phyloP scores from a whole-genome alignment of 179 eudicot species.

The Beta macrorhiza region DNA sequence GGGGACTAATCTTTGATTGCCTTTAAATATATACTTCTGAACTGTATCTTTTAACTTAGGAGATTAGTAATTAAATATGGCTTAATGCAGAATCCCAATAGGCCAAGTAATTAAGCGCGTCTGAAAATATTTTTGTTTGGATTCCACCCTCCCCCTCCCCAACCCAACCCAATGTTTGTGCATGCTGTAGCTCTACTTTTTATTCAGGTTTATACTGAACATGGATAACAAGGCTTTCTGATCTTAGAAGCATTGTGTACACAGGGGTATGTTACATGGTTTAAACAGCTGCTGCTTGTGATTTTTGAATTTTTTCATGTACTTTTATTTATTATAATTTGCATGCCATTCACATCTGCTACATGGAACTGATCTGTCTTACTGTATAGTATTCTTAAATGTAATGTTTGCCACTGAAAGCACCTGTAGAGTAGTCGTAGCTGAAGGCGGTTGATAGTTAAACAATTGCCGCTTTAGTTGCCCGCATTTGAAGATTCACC shows the following conservation, averaged over 20 bases:
- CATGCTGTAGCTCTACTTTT: background rate
- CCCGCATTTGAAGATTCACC: background rate
- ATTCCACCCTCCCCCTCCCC: background rate
- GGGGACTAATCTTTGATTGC: constrained; percentile 11
- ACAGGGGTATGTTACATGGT: background rate
- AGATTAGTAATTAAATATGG: background rate
- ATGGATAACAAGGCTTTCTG: background rate
- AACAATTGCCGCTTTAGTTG: background rate
- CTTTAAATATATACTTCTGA: background rate
- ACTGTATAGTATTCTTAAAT: background rate
- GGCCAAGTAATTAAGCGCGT: background rate
- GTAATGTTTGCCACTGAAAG: background rate
- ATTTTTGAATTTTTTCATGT: background rate
- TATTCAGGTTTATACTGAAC: background rate
- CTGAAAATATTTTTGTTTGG: background rate
- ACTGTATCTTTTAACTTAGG: background rate
- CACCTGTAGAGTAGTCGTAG: background rate
- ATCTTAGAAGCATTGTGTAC: background rate
- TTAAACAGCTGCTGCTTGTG: background rate
- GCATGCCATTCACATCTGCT: background rate
- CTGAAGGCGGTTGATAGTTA: background rate
- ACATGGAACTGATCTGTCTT: background rate
- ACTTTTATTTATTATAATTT: background rate
- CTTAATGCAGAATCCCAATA: too few species aligned
- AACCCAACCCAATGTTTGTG: background rate